Base-by-base conservation (phyloP, 116 monocot species). In the Posidonia oceanica region DNA sequence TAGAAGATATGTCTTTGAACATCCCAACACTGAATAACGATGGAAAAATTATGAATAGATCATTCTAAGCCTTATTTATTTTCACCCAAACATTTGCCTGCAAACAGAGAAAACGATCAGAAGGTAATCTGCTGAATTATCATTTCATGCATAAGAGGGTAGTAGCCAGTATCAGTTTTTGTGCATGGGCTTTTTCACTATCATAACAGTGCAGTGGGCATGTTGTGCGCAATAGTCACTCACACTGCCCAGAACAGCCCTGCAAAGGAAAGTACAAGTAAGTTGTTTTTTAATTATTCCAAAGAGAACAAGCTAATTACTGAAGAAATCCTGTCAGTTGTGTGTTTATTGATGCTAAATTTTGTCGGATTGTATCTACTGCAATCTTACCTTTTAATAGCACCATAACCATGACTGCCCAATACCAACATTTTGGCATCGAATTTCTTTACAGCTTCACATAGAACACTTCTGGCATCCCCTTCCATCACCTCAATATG, bases 201-300 rank as follows among this genome's bases (percentile, higher is more conserved):
- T 75, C 74, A 67, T 75, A 54, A 74, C 66, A 4, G 66, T 67
- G 74, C 67, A 75, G 57, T 67, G 67, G 40, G 74, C 74, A 59
- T 75, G 74, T 39, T 75, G 74, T 17, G 74, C 66, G 17, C 74
- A 75, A 18, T 67, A 67, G 41, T 75, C 74, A 36, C 74, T 75
- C 29, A 75, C 74, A 44, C 74, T 67, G 23, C 67, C 67, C 74
- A 67, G 36, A 11, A 75, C 57, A 44, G 72, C 78, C 72, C 78
- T 78, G 72, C 58, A 64, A 64, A 22, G 21, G 4, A 42, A 69
- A 57, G 4, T 39, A 36, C 67, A 39, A 40, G 17, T 41, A 18
- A 16, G 22, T 23, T 23, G 39, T 51, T 66, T 67, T n/a, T 36
- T 63, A 36, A 13, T 36, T 36, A 36, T 67, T 21, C 23, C 20